Percentiles rank a stretch among this genome's conserved stretches.
Evolutionary conservation across 1,284 basidiomycete genomes (phyloP).

Genomic region (Marasmius tenuissimus): DNA sequence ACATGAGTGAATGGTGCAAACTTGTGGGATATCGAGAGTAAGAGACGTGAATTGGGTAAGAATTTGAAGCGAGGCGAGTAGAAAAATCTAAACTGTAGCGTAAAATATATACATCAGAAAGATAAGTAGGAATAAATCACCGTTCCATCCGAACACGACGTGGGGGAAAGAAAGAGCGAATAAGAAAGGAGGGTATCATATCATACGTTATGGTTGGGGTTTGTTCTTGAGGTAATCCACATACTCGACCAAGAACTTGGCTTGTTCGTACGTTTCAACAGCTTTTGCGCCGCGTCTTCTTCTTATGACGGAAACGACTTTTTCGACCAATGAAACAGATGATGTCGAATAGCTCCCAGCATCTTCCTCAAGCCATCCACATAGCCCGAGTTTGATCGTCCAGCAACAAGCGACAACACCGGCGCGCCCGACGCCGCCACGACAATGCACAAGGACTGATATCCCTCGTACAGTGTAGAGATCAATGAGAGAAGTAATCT

Average conservation of each 20-base stretch:
- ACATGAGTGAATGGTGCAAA: no score
- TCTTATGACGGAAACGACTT: constrained; percentile 73
- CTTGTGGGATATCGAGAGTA: no score
- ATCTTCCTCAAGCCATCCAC: constrained; percentile 56
- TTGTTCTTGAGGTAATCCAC: constrained; percentile 60
- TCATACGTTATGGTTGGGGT: not conserved
- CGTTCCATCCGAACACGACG: not conserved
- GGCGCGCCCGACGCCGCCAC: constrained; percentile 93
- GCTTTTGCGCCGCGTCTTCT: constrained; percentile 81
- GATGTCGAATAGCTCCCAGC: not conserved
- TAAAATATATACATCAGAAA: no score
- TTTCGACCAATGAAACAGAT: constrained; percentile 58
- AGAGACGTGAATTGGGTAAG: no score
- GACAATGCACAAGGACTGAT: constrained; percentile 86
- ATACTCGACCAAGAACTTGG: constrained; percentile 81
- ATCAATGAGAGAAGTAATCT: constrained; percentile 71
- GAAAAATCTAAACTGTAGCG: no score
- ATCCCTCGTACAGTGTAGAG: constrained; percentile 77
- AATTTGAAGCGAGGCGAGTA: no score
- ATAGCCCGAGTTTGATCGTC: constrained; percentile 90
- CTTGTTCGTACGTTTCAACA: constrained; percentile 91
- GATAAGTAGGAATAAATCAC: not conserved
- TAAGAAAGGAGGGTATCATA: not conserved
- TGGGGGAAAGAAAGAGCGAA: not conserved
- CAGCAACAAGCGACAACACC: constrained; percentile 92